Evolutionary conservation across 176 grass and related monocot species (phyloP).

Genomic region (Carex pumila): DNA sequence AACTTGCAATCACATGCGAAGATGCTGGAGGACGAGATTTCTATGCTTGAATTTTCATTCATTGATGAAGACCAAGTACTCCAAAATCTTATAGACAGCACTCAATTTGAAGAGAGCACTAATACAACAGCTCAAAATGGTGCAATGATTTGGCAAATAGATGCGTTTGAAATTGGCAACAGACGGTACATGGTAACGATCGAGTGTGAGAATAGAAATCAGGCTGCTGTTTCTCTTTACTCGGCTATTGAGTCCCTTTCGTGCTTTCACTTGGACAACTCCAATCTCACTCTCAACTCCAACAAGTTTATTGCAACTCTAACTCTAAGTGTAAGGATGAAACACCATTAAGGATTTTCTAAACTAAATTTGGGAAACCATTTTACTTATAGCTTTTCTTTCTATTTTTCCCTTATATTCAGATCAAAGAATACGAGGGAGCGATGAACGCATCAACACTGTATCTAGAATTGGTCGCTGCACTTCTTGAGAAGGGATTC

Average conservation of each 20-base stretch:
- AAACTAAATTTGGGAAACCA: not conserved
- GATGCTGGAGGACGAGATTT: constrained; percentile 55
- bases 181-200: constrained; percentile 56
- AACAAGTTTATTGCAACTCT: constrained; percentile 45
- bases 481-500: constrained; percentile 23
- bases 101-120: not conserved
- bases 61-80: constrained; percentile 5
- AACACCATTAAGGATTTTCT: not conserved
- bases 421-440: constrained; percentile 13
- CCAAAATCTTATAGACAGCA: not conserved
- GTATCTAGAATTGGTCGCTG: not conserved
- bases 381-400: not conserved
- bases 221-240: constrained; percentile 45
- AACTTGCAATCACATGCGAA: constrained; percentile 54
- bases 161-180: constrained; percentile 43
- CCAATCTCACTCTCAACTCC: constrained; percentile 35
- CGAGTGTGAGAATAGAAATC: constrained; percentile 41
- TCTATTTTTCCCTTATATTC: not conserved
- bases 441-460: constrained; percentile 13
- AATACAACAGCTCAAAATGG: constrained; percentile 8
- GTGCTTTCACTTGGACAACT: constrained; percentile 61
- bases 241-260: constrained; percentile 53
- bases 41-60: constrained; percentile 39
- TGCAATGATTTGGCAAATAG: constrained; percentile 34
- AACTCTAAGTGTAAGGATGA: constrained; percentile 46